Percentiles rank a stretch among this genome's conserved stretches.
These are phyloP conservation scores for Hyphodiscus hymeniophilus DNA, from an alignment of 495 filamentous ascomycete genomes.

Conservation along the genomic window DNA sequence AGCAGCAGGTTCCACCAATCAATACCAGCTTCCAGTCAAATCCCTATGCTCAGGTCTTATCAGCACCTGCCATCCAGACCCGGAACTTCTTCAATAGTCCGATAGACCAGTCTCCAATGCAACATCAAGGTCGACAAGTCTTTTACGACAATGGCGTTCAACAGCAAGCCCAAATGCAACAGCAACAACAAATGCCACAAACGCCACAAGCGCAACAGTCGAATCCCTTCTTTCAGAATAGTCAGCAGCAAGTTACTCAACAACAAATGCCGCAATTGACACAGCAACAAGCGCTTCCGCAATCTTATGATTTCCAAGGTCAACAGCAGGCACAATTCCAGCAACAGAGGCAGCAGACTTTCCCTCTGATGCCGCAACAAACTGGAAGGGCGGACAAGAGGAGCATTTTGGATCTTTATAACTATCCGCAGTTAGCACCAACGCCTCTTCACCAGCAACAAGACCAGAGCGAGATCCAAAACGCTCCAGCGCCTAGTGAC, in stretches of 20 bases:
- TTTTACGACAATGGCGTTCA: constrained; percentile 3
- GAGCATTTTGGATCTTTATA: constrained; percentile 82
- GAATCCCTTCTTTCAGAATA: constrained; percentile 26
- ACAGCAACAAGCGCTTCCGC: constrained; percentile 29
- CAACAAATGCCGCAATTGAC: constrained; percentile 8
- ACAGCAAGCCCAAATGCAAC: constrained; percentile 7
- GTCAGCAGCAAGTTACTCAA: constrained; percentile 38
- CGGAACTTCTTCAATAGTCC: constrained; percentile 14
- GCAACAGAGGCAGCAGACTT: constrained; percentile 26
- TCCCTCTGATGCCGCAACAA: constrained; percentile 19
- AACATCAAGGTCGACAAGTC: constrained; percentile 18
- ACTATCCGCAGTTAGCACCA: constrained; percentile 64
- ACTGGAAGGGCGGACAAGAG: constrained; percentile 54
- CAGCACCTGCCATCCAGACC: constrained; percentile 4
- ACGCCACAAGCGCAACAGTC: constrained; percentile 23
- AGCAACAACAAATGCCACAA: constrained; percentile 10
- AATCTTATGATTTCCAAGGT: constrained; percentile 27
- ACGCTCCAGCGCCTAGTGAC: constrained; percentile 18
- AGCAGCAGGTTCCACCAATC: constrained; percentile 15
- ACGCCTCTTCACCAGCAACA: constrained; percentile 24
- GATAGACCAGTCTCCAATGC: constrained; percentile 24
- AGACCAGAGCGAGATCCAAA: constrained; percentile 13
- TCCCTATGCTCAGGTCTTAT: constrained; percentile 13
- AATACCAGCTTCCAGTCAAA: constrained; percentile 22
- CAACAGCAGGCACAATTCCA: constrained; percentile 33